Base-by-base conservation (phyloP, 1,139 yeast genomes). In the Citeromyces siamensis region DNA sequence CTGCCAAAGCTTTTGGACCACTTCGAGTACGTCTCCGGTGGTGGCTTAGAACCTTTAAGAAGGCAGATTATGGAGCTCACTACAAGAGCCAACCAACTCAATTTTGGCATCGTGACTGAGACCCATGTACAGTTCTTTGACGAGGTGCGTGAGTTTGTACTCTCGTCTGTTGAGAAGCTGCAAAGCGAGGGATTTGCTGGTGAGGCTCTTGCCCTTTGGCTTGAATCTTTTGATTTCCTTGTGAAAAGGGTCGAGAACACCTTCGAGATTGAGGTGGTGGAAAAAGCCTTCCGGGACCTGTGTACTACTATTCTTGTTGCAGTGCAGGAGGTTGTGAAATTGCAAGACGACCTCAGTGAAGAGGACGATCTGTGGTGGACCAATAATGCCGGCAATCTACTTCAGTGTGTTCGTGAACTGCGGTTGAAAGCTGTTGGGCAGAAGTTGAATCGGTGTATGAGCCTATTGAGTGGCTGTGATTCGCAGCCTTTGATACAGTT, bases 401-500 rank as follows among this genome's bases (percentile, higher is more conserved):
- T 13, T 14, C 31, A 26, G 31, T 26, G 5, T 14, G 17, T 26
- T 3, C 16, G 9, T 6, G 6, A 13, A 9, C 31, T 26, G 6
- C 31, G 31, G 6, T 9, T 26, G 4, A 26, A 12, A 9, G 8
- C 17, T 6, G 31, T 26, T 4, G 4, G 16, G 8, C 14, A 10
- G 31, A 26, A 17, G 6, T 10, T 26, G 16, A 17, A 26, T 9
- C n/a, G 16, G 16, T 26, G 31, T 12, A n/a, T 26, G 12, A 14
- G 16, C 6, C 12, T 6, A 5, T 17, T 26, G 31, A 13, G 16
- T 26, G 31, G 17, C 12, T 26, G 31, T 17, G 31, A 10, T 6
- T 21, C 33, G n/a, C 53, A 64, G 12, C 70, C 76, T 1, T 51
- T 79, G 37, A 51, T 66, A n/a, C 54, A 66, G 2, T 72, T 75